Percentiles rank a stretch among this genome's conserved stretches.
Conservation (phyloP, 2,329 filamentous ascomycete species). For the Monosporascus sp. region DNA sequence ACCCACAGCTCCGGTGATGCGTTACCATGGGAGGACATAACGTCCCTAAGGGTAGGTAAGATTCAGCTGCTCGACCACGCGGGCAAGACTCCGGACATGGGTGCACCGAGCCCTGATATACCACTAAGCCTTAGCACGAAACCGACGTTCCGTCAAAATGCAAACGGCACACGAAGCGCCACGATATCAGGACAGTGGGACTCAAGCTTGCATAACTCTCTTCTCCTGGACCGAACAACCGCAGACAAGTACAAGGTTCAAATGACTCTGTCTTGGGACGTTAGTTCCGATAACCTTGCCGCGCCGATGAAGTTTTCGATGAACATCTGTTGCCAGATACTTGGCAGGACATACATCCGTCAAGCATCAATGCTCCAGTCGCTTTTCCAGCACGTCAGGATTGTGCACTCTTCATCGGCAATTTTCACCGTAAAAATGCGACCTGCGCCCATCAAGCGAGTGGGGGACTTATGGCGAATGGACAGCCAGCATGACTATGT, state of each 20-base stretch:
- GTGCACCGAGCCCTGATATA: constrained; percentile 67
- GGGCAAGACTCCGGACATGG: constrained; percentile 79
- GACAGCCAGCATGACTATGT: constrained; percentile 93
- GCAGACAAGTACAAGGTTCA: constrained; percentile 91
- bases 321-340: constrained; percentile 75
- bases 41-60: constrained; percentile 69
- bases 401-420: constrained; percentile 80
- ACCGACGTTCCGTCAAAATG: constrained; percentile 76
- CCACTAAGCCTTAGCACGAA: constrained; percentile 70
- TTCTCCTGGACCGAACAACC: constrained; percentile 90
- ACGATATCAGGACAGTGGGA: constrained; percentile 94
- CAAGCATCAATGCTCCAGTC: constrained; percentile 83
- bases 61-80: constrained; percentile 79
- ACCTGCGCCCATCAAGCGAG: constrained; percentile 83
- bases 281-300: constrained; percentile 76
- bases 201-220: constrained; percentile 83
- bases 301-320: constrained; percentile 83
- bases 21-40: constrained; percentile 82
- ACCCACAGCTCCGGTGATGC: constrained; percentile 85
- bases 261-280: constrained; percentile 80
- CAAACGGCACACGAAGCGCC: constrained; percentile 84
- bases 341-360: constrained; percentile 77
- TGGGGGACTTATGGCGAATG: constrained; percentile 93
- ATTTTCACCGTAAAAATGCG: constrained; percentile 85
- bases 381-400: constrained; percentile 76